Percentiles rank a stretch among this genome's conserved stretches.
Conservation (phyloP, 352 stramenopile species). For the Globisporangium camurandrum region DNA sequence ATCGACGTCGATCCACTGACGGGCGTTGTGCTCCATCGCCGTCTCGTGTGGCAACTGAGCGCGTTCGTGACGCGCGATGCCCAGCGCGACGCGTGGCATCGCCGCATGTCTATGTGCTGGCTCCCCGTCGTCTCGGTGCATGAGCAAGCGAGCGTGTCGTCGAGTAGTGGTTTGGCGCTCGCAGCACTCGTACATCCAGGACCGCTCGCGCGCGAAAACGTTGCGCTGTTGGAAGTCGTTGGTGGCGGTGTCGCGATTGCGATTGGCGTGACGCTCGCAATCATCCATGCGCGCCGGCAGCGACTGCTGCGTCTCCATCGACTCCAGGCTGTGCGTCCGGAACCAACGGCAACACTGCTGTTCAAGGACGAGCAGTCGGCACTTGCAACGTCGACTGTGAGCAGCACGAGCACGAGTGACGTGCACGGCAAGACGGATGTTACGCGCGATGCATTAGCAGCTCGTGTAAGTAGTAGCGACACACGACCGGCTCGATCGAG, state of each 20-base stretch:
- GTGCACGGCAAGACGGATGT: neutral
- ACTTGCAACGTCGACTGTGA: neutral
- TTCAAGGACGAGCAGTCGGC: neutral
- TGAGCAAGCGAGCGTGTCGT: constrained; percentile 33
- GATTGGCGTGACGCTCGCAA: constrained; percentile 8
- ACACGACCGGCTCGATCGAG: neutral
- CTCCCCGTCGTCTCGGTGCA: constrained; percentile 42
- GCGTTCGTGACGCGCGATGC: constrained; percentile 11
- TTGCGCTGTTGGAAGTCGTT: constrained; percentile 24
- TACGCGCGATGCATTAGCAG: neutral
- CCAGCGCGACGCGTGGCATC: constrained; percentile 30
- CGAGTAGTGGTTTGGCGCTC: constrained; percentile 11
- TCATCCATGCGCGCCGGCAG: constrained; percentile 12
- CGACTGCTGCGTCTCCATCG: constrained; percentile 14
- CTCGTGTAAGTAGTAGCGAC: neutral
- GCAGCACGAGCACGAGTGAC: neutral
- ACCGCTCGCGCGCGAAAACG: constrained; percentile 28
- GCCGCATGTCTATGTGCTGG: constrained; percentile 15
- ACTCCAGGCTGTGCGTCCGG: constrained; percentile 17
- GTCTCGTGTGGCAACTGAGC: constrained; percentile 44
- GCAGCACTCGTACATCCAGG: constrained; percentile 7
- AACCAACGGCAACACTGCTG: neutral
- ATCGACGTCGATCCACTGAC: constrained; percentile 48
- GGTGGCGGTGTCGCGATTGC: constrained; percentile 19
- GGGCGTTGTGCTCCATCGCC: constrained; percentile 36